Evolutionary conservation across 1,284 basidiomycete species (phyloP).

Genomic region (Fomitopsis palustris): DNA sequence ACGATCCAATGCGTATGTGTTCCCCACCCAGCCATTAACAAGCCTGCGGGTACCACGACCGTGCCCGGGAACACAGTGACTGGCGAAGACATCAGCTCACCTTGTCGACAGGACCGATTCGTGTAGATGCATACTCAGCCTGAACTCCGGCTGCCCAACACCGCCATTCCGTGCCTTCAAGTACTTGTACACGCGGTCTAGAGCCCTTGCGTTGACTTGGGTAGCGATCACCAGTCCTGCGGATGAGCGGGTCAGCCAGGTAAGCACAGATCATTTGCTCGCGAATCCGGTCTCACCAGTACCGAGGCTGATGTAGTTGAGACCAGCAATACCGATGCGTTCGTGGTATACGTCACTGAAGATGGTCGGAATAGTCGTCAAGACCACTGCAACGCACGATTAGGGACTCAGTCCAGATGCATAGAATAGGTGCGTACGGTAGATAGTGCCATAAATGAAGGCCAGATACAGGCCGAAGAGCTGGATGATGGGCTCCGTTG

Average conservation of each 20-base stretch:
- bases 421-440: slow-evolving; percentile 35
- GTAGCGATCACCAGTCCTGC: slow-evolving; percentile 41
- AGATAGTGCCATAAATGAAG: slow-evolving; percentile 49
- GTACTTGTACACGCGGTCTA: slow-evolving; percentile 51
- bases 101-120: too few relatives aligned
- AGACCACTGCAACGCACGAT: slow-evolving; percentile 38
- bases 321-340: too few relatives aligned
- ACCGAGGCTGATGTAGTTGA: too few relatives aligned
- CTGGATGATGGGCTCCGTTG: slow-evolving; percentile 45
- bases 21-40: slow-evolving; percentile 65
- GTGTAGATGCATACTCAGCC: slow-evolving; percentile 20
- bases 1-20: slow-evolving; percentile 64
- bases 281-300: too few relatives aligned
- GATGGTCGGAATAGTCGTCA: slow-evolving; percentile 63
- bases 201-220: slow-evolving; percentile 52
- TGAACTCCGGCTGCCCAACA: slow-evolving; percentile 55
- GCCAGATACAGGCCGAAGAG: slow-evolving; percentile 44
- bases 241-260: neutral
- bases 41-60: slow-evolving; percentile 48
- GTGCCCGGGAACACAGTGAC: slow-evolving; percentile 56
- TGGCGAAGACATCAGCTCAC: slow-evolving; percentile 18
- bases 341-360: slow-evolving; percentile 51
- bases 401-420: neutral
- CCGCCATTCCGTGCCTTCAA: slow-evolving; percentile 49
- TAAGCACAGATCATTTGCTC: too few relatives aligned